Percentiles rank a stretch among this genome's conserved stretches.
Evolutionary conservation across 2,329 filamentous ascomycete genomes (phyloP).

Genomic region (Aspergillus uvarum): DNA sequence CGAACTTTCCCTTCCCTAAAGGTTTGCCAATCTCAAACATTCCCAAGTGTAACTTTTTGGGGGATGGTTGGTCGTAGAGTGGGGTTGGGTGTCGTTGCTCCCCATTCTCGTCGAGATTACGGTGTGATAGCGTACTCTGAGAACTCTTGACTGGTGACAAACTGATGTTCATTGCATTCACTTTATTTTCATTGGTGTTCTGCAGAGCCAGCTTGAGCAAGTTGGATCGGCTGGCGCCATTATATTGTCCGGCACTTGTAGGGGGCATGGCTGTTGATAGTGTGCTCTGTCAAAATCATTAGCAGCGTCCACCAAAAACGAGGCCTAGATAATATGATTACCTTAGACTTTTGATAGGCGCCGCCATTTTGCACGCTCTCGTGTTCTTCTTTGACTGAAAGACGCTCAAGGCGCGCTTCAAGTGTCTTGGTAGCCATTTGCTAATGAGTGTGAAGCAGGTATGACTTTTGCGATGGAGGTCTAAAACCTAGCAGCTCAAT

Average conservation of each 20-base stretch:
- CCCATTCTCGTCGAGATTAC: constrained; percentile 49
- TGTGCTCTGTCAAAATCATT: constrained; percentile 41
- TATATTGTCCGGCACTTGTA: constrained; percentile 45
- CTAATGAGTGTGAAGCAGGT: constrained; percentile 8
- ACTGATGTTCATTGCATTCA: constrained; percentile 52
- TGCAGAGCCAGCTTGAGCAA: constrained; percentile 84
- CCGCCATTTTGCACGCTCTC: constrained; percentile 58
- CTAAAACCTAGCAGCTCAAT: no score
- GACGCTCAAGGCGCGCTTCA: constrained; percentile 84
- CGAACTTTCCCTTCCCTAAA: constrained; percentile 84
- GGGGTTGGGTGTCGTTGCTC: constrained; percentile 40
- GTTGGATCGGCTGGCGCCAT: constrained; percentile 67
- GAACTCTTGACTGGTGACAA: constrained; percentile 66
- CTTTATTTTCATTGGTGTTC: constrained; percentile 65
- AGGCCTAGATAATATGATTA: constrained; percentile 40
- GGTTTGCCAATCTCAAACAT: constrained; percentile 93
- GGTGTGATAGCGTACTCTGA: constrained; percentile 40
- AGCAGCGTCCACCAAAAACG: constrained; percentile 13
- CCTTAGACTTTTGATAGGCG: constrained; percentile 73
- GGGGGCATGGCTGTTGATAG: constrained; percentile 49
- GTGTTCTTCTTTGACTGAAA: constrained; percentile 88
- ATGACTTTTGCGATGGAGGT: not conserved
- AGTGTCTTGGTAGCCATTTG: constrained; percentile 72
- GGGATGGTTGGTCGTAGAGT: constrained; percentile 58
- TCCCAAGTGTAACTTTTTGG: constrained; percentile 73